These are phyloP conservation scores for Polygonum maritimum DNA, from an alignment of 148 eudicot species.

Conservation along the genomic window DNA sequence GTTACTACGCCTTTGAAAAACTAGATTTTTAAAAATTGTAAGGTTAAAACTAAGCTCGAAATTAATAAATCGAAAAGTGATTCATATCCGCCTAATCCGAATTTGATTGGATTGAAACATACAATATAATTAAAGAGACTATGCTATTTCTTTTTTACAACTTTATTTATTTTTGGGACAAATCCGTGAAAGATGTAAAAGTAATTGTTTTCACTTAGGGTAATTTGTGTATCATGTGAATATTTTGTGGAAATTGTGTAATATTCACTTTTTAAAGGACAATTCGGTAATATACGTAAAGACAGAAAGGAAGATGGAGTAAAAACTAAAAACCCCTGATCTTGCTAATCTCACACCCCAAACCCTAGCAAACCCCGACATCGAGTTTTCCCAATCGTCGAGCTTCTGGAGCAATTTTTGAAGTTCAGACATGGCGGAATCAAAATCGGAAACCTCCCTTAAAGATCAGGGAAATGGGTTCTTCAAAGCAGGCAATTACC, in stretches of 20 bases:
- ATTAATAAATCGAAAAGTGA: no score
- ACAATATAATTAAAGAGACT: no score
- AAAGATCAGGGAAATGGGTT: slow-evolving; percentile 83
- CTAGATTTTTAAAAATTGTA: no score
- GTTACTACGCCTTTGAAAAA: no score
- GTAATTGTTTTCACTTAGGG: no score
- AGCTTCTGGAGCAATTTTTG: background rate
- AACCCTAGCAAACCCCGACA: slow-evolving; percentile 10
- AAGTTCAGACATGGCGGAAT: slow-evolving; percentile 42
- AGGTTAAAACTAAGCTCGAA: no score
- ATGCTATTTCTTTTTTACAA: no score
- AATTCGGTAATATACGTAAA: background rate
- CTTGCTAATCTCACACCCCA: background rate
- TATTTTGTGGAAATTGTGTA: background rate
- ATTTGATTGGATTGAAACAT: no score
- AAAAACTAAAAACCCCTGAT: background rate
- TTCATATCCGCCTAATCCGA: no score
- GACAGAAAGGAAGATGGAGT: background rate
- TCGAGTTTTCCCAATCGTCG: background rate
- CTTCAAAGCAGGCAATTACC: slow-evolving; percentile 83
- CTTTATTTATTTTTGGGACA: no score
- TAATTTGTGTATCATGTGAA: background rate
- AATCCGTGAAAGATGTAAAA: no score
- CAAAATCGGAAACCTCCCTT: slow-evolving; percentile 29
- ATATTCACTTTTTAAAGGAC: background rate